These are phyloP conservation scores for Aspergillus piperis DNA, from an alignment of 2,329 filamentous ascomycete species.

Conservation along the genomic window DNA sequence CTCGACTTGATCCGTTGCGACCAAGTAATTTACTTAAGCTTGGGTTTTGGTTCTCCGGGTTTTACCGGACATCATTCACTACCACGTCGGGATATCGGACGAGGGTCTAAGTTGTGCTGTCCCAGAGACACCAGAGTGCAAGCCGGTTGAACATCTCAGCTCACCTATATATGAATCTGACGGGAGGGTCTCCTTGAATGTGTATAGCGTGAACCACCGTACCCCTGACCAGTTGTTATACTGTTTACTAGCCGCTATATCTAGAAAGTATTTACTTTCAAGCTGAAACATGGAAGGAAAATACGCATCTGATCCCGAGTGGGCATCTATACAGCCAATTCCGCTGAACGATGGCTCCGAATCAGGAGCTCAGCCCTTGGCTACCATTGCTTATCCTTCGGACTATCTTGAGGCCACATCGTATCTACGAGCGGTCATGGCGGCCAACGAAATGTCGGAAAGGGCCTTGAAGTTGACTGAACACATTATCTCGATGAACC, in stretches of 20 bases:
- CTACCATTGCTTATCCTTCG: slow-evolving; percentile 87
- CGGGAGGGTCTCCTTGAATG: not conserved
- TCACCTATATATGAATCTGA: not conserved
- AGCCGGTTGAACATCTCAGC: not conserved
- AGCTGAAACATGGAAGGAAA: slow-evolving; percentile 27
- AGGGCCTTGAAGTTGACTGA: slow-evolving; percentile 80
- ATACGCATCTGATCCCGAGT: slow-evolving; percentile 70
- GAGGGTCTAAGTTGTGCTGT: not conserved
- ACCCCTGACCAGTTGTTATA: not conserved
- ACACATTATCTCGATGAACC: slow-evolving; percentile 88
- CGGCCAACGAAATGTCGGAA: slow-evolving; percentile 76
- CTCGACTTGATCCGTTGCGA: not conserved
- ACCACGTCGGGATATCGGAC: no score
- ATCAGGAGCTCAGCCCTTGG: slow-evolving; percentile 63
- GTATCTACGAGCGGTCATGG: slow-evolving; percentile 94
- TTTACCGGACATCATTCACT: not conserved
- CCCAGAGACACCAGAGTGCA: not conserved
- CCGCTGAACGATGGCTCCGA: slow-evolving; percentile 75
- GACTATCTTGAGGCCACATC: slow-evolving; percentile 91
- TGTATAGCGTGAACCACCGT: not conserved
- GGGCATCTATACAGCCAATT: slow-evolving; percentile 83
- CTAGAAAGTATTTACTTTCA: slow-evolving; percentile 7
- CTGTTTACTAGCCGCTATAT: not conserved
- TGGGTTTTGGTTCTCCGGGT: not conserved
- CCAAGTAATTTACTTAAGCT: not conserved